Conservation (phyloP, 441 rosid species). For the Erysimum pusillum region DNA sequence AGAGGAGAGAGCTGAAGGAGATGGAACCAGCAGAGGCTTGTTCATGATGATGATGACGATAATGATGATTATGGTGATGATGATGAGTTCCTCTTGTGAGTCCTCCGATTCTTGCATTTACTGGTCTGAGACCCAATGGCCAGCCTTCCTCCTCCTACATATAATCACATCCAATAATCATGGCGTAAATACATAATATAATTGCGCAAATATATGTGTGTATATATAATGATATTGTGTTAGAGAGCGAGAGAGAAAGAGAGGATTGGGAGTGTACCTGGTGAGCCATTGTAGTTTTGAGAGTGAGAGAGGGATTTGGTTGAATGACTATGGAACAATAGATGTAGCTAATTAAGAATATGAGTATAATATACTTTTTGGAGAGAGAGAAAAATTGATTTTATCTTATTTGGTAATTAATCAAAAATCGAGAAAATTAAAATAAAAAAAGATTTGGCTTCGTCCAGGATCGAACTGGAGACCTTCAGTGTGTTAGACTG, state of each 20-base stretch:
- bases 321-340: not conserved
- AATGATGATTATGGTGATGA: conserved; percentile 23
- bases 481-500: conserved; percentile 99
- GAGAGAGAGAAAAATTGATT: not conserved
- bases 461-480: conserved; percentile 94
- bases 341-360: not conserved
- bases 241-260: conserved; percentile 10
- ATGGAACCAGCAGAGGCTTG: conserved; percentile 61
- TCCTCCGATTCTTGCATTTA: conserved; percentile 75
- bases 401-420: conserved; percentile 4
- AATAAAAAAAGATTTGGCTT: conserved; percentile 50
- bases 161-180: conserved; percentile 24
- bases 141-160: conserved; percentile 83
- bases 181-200: not conserved
- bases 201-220: not conserved
- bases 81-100: conserved; percentile 53
- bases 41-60: conserved; percentile 33
- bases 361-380: conserved; percentile 13
- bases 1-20: conserved; percentile 69
- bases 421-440: not conserved
- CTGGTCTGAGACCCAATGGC: conserved; percentile 81
- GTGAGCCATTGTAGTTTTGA: conserved; percentile 41
- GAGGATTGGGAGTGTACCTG: conserved; percentile 34
- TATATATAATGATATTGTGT: not conserved
- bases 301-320: conserved; percentile 18